Evolutionary conservation across 2,329 filamentous ascomycete genomes (phyloP).

Genomic region (Sporothrix luriei): DNA sequence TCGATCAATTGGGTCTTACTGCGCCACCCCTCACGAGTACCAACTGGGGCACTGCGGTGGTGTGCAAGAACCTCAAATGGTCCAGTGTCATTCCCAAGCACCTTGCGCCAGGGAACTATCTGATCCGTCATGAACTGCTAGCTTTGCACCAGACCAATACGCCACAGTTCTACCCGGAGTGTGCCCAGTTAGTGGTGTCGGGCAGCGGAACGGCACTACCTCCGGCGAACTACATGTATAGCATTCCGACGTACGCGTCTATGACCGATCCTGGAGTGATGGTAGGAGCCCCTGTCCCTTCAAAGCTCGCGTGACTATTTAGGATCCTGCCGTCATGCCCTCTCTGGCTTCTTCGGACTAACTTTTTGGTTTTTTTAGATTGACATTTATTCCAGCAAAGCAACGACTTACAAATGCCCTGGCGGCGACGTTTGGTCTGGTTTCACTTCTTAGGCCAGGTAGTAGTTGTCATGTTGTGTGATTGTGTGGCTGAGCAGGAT

Average conservation of each 20-base stretch:
- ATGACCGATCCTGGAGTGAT: conserved; percentile 53
- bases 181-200: conserved; percentile 56
- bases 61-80: conserved; percentile 50
- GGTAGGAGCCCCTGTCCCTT: conserved; percentile 3
- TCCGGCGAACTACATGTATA: conserved; percentile 46
- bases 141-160: conserved; percentile 57
- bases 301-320: not conserved
- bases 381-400: conserved; percentile 51
- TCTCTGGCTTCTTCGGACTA: not conserved
- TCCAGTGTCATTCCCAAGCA: conserved; percentile 53
- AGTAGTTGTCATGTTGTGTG: not conserved
- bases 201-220: conserved; percentile 52
- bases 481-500: not conserved
- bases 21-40: conserved; percentile 38
- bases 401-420: conserved; percentile 52
- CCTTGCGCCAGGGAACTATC: conserved; percentile 57
- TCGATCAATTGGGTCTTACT: conserved; percentile 52
- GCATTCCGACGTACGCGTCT: conserved; percentile 50
- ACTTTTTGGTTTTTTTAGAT: conserved; percentile 40
- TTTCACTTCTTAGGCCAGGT: conserved; percentile 36
- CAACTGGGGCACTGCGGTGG: conserved; percentile 52
- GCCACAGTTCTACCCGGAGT: conserved; percentile 59
- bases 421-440: conserved; percentile 55
- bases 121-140: conserved; percentile 60
- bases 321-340: not conserved